A percentile compares a stretch with the other conserved stretches of the same genome.
Conservation (phyloP, 2,329 filamentous ascomycete species). For the Pseudocercospora cruenta region DNA sequence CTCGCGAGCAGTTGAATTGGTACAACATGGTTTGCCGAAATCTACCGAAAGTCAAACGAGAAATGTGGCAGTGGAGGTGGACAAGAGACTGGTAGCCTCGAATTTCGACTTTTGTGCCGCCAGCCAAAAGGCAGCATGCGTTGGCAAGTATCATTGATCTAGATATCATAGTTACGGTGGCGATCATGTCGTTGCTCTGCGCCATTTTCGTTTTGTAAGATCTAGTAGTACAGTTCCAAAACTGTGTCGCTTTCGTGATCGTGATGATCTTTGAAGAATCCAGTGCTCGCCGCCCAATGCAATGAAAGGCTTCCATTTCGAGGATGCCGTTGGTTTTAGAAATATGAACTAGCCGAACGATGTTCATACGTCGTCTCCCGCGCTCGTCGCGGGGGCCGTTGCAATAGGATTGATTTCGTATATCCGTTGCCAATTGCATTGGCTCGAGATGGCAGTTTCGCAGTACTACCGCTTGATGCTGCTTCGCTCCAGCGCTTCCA, state of each 20-base stretch:
- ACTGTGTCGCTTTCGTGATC: neutral
- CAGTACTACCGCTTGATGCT: constrained; percentile 36
- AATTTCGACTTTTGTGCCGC: neutral
- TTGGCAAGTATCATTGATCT: neutral
- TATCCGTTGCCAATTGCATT: neutral
- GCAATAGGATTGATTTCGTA: neutral
- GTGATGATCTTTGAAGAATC: neutral
- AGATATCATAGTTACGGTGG: neutral
- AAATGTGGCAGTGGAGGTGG: neutral
- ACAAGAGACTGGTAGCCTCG: neutral
- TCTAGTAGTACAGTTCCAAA: neutral
- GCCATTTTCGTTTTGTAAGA: neutral
- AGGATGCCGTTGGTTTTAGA: neutral
- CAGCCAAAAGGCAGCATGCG: neutral
- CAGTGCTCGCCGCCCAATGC: constrained; percentile 5
- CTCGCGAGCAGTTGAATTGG: neutral
- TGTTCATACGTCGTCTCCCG: neutral
- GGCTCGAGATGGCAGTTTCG: neutral
- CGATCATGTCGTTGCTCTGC: neutral
- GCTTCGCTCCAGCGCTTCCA: constrained; percentile 83
- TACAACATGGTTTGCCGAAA: neutral
- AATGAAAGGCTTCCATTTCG: neutral
- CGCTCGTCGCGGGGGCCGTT: neutral
- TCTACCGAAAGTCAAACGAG: neutral
- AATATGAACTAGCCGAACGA: neutral